Conservation (phyloP, 371 early-diverging fungal genomes). For the Mortierella sp. region DNA sequence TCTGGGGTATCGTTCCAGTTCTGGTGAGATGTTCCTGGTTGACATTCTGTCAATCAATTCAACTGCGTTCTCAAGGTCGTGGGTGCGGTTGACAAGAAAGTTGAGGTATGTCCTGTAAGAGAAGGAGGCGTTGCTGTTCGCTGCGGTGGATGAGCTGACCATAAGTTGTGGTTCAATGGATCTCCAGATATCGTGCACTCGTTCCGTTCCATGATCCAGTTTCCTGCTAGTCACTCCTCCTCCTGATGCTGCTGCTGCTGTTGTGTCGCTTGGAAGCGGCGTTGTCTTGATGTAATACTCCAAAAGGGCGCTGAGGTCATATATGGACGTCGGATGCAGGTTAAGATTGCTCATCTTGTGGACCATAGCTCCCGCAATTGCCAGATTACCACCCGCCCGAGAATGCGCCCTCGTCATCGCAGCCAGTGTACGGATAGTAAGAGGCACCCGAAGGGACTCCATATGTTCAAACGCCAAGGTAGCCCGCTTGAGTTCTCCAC, state of each 20-base stretch:
- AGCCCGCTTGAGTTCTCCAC: slow-evolving; percentile 54
- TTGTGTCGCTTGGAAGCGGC: not conserved
- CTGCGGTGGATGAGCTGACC: slow-evolving; percentile 10
- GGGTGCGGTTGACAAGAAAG: slow-evolving; percentile 31
- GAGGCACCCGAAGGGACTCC: slow-evolving; percentile 32
- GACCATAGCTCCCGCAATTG: slow-evolving; percentile 48
- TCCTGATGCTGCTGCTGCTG: not conserved
- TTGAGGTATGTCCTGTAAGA: slow-evolving; percentile 46
- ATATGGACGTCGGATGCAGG: slow-evolving; percentile 39
- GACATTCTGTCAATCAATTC: slow-evolving; percentile 50
- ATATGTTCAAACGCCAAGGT: slow-evolving; percentile 53
- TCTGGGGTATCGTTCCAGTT: slow-evolving; percentile 43
- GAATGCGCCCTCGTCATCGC: slow-evolving; percentile 53
- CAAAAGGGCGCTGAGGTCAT: slow-evolving; percentile 49
- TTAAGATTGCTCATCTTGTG: slow-evolving; percentile 38
- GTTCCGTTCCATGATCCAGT: slow-evolving; percentile 18
- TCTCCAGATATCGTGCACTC: slow-evolving; percentile 45
- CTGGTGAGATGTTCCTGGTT: slow-evolving; percentile 40
- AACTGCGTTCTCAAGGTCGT: slow-evolving; percentile 42
- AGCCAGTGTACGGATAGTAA: slow-evolving; percentile 33
- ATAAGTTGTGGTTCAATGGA: slow-evolving; percentile 38
- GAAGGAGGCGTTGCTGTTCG: slow-evolving; percentile 38
- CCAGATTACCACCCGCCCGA: slow-evolving; percentile 36
- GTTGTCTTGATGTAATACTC: slow-evolving; percentile 50
- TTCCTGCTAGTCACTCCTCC: not conserved